phyloP scores from a whole-genome alignment of 1,139 yeast species.

The Tardiomyces blankii region DNA sequence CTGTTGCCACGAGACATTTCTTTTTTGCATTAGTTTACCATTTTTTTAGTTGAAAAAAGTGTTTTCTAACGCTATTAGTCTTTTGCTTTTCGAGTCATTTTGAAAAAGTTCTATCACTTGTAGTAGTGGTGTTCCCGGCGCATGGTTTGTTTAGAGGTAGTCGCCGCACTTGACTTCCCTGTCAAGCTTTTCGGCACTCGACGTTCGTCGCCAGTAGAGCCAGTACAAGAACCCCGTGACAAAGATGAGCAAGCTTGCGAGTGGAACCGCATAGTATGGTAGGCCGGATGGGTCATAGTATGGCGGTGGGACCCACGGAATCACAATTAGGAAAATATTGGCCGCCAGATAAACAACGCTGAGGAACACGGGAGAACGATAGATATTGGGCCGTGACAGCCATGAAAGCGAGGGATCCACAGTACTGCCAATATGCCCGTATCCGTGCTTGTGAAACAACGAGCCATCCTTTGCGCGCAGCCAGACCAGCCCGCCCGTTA shows the following conservation, averaged over 20 bases:
- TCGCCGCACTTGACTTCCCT: not conserved
- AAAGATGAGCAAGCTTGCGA: constrained; percentile 39
- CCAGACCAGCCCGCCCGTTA: constrained; percentile 60
- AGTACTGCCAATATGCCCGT: not conserved
- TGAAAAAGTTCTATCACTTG: not conserved
- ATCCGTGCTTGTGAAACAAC: constrained; percentile 12
- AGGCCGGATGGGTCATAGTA: constrained; percentile 17
- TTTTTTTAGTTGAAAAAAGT: no score
- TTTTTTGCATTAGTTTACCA: no score
- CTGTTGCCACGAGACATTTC: no score
- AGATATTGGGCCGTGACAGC: not conserved
- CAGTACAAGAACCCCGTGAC: constrained; percentile 37
- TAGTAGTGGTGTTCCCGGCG: not conserved
- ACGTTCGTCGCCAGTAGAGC: constrained; percentile 18
- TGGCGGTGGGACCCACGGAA: constrained; percentile 49
- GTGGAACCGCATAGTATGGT: constrained; percentile 51
- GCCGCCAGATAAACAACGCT: constrained; percentile 35
- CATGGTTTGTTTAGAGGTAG: not conserved
- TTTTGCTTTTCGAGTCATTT: no score
- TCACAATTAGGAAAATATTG: constrained; percentile 41
- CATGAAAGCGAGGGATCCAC: not conserved
- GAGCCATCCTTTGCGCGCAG: constrained; percentile 49
- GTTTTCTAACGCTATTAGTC: no score
- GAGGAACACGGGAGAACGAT: constrained; percentile 10
- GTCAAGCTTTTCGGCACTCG: constrained; percentile 2